Base-by-base conservation (phyloP, 2,329 filamentous ascomycete genomes). In the Leptographium galeiforme region DNA sequence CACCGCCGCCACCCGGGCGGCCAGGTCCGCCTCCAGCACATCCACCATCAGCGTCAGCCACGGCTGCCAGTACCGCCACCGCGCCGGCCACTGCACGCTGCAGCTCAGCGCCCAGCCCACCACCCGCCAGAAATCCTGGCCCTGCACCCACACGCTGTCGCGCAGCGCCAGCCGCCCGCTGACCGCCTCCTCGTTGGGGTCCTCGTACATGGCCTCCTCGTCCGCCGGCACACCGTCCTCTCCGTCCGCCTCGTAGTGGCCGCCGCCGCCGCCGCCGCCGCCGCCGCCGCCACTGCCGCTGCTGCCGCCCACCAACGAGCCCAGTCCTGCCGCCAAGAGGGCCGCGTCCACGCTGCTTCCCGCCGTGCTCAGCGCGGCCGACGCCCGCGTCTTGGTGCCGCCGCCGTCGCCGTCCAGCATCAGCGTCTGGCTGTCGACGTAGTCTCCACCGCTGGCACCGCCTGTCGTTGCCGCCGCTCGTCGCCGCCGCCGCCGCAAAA, bases 41-140 rank as follows among this genome's bases (percentile, higher is more conserved):
- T 90, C 85, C 6, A 94, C 67, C 75, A 95, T 85, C 57, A 85
- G 82, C 38, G 83, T 78, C 14, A 97, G 72, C 86, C 89, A 95
- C 8, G 80, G 68, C 60, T 77, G 81, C 89, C 90, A 97, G 62
- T 82, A 77, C 50, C 74, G 76, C 91, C 93, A 97, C 19, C 91
- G 77, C 43, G 78, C 75, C 1, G 81, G 81, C 60, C 91, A 75
- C 36, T 77, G 66, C 2, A 85, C 76, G 51, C 88, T 90, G 69
- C 91, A 97, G 64, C 91, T 93, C 66, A 97, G 89, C 0, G 87
- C 85, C 93, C 93, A 97, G 4, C 91, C 93, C 0, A 93, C 77
- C 0, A 87, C 79, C 44, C 82, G 78, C 89, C 93, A 98, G 62
- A 97, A 94, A 63, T 95, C 88, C 56, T 87, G 82, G 1, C 85